These are phyloP conservation scores for Aspergillus cavernicola DNA, from an alignment of 495 filamentous ascomycete species.

Conservation along the genomic window DNA sequence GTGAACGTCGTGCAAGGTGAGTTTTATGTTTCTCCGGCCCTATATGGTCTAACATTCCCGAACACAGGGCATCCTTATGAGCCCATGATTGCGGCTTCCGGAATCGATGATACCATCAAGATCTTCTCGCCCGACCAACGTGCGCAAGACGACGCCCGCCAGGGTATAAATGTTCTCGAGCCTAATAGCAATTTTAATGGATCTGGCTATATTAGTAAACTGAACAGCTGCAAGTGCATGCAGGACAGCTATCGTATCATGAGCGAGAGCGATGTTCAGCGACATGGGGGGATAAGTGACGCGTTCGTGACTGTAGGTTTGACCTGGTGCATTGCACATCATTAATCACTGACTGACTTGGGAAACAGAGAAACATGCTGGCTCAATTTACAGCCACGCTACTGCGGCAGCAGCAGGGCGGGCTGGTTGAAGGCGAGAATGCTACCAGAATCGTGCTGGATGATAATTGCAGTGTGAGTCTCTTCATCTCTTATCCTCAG, in stretches of 20 bases:
- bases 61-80: conserved; percentile 72
- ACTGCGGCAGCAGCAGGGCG: conserved; percentile 37
- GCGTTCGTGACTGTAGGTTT: conserved; percentile 60
- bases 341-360: too few relatives aligned
- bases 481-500: not conserved
- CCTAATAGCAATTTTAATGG: conserved; percentile 36
- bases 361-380: conserved; percentile 54
- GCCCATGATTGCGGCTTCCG: conserved; percentile 64
- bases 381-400: conserved; percentile 48
- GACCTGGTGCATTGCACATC: too few relatives aligned
- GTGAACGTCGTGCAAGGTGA: conserved; percentile 70
- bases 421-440: conserved; percentile 11
- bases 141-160: conserved; percentile 54
- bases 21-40: not conserved
- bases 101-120: conserved; percentile 74
- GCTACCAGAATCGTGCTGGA: conserved; percentile 27
- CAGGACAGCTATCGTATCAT: conserved; percentile 61
- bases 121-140: conserved; percentile 65
- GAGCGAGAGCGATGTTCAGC: conserved; percentile 60
- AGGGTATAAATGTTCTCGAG: conserved; percentile 52
- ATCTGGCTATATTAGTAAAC: conserved; percentile 34
- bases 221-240: conserved; percentile 56
- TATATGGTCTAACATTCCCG: not conserved
- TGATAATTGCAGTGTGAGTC: conserved; percentile 29
- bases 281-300: conserved; percentile 58